Conservation (phyloP, 495 filamentous ascomycete genomes). For the Stereocaulon alpinum region DNA sequence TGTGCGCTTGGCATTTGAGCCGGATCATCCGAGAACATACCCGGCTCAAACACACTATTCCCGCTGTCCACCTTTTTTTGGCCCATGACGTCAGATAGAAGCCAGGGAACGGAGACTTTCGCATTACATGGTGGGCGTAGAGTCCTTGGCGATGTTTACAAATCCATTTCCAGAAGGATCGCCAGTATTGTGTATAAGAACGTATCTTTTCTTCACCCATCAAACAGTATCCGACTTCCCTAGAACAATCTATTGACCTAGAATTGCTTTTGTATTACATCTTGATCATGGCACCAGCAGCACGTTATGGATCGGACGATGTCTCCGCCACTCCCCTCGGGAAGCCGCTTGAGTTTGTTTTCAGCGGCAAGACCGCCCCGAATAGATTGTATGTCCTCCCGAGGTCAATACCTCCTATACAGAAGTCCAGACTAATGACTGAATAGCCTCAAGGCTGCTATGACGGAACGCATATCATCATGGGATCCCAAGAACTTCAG, state of each 20-base stretch:
- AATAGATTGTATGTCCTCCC: slow-evolving; percentile 35
- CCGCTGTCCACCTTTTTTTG: not conserved
- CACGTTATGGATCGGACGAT: slow-evolving; percentile 25
- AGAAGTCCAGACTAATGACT: not conserved
- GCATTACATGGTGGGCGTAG: not conserved
- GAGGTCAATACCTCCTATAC: not conserved
- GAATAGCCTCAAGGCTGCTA: slow-evolving; percentile 49
- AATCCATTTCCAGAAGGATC: not conserved
- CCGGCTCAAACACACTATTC: not conserved
- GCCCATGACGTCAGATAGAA: not conserved
- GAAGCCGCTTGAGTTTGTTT: slow-evolving; percentile 45
- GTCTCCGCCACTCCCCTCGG: slow-evolving; percentile 41
- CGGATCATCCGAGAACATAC: not conserved
- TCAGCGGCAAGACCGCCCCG: slow-evolving; percentile 42
- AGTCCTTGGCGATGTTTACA: not conserved
- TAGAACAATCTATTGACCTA: not conserved
- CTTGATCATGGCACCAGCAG: slow-evolving; percentile 18
- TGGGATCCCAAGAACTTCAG: slow-evolving; percentile 41
- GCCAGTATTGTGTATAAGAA: not conserved
- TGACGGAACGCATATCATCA: slow-evolving; percentile 50
- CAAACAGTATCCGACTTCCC: not conserved
- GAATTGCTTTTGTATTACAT: not conserved
- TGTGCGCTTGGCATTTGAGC: no score
- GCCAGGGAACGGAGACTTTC: not conserved
- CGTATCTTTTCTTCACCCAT: not conserved